phyloP scores from a whole-genome alignment of 1,284 basidiomycete genomes.

The Lignosus rhinocerotis region DNA sequence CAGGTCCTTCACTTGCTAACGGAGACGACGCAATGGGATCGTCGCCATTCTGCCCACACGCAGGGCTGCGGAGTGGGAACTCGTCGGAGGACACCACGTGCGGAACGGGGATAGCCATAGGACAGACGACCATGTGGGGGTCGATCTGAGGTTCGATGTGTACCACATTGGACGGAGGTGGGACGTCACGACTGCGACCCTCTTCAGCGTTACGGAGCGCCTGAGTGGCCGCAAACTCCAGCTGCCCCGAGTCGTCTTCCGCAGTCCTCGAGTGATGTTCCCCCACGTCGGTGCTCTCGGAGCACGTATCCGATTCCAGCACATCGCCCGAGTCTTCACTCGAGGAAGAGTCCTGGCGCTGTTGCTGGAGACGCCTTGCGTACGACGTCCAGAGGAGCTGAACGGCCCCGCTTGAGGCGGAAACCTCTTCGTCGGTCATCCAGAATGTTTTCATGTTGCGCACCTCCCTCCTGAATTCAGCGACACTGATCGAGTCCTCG shows the following conservation, averaged over 20 bases:
- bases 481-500: slow-evolving; percentile 52
- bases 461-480: slow-evolving; percentile 49
- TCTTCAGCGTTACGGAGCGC: not conserved
- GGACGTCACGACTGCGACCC: not conserved
- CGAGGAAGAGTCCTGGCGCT: not conserved
- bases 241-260: no score
- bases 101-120: no score
- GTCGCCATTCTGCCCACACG: not conserved
- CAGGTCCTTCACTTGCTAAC: slow-evolving; percentile 8
- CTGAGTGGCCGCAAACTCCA: not conserved
- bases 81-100: no score
- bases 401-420: slow-evolving; percentile 3
- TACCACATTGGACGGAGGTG: not conserved
- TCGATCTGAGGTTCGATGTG: no score
- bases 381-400: slow-evolving; percentile 12
- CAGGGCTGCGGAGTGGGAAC: no score
- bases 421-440: slow-evolving; percentile 26
- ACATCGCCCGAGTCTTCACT: slow-evolving; percentile 7
- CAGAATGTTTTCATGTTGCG: slow-evolving; percentile 31
- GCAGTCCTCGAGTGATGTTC: no score
- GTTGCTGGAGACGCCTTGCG: not conserved
- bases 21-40: slow-evolving; percentile 2
- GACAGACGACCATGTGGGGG: no score
- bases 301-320: slow-evolving; percentile 10
- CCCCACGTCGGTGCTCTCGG: slow-evolving; percentile 5